Base-by-base conservation (phyloP, 164 flowering plant species). In the Stephania yunnanensis region DNA sequence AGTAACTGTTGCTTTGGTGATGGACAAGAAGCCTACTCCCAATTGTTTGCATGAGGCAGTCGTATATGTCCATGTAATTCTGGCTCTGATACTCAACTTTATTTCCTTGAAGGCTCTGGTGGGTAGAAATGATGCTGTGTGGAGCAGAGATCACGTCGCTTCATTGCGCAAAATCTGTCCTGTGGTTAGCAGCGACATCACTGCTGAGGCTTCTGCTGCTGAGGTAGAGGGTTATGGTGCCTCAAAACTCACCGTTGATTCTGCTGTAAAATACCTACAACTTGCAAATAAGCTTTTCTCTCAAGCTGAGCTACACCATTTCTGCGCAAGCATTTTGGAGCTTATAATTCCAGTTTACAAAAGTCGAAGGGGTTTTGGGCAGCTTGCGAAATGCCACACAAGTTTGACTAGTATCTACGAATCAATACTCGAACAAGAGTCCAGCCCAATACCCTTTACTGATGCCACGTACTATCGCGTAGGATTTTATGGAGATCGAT, bases 201-300 rank as follows among this genome's bases (percentile, higher is more conserved):
- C 87, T 46, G 87, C 89, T 50, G 99, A 95, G 84, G 88, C 99
- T 64, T 92, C 99, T 30, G 97, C 99, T 30, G 99, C 98, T 46
- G 99, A 95, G 85, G 96, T 95, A 50, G 98, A 95, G 85, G 98
- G 99, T 50, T 95, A 95, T 81, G 99, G 98, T 81, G 96, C 99
- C 78, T 95, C 99, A 68, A 95, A 95, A 80, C 97, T 95, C 70
- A 95, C 99, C 0, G 97, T 95, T 67, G 99, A 95, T 83, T 95
- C 98, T 70, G 99, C 99, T 22, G 99, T 95, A 66, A 95, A 95
- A 76, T 95, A 95, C 81, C 87, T 95, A 25, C 98, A 92, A 81
- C 98, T 92, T 74, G 99, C 99, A 48, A 91, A 93, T 83, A 95
- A 91, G 85, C 98, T 93, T 73, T 95, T 95, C 81, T 92, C 97